These are phyloP conservation scores for Vitis amurensis DNA, from an alignment of 164 flowering plant genomes.

Conservation along the genomic window DNA sequence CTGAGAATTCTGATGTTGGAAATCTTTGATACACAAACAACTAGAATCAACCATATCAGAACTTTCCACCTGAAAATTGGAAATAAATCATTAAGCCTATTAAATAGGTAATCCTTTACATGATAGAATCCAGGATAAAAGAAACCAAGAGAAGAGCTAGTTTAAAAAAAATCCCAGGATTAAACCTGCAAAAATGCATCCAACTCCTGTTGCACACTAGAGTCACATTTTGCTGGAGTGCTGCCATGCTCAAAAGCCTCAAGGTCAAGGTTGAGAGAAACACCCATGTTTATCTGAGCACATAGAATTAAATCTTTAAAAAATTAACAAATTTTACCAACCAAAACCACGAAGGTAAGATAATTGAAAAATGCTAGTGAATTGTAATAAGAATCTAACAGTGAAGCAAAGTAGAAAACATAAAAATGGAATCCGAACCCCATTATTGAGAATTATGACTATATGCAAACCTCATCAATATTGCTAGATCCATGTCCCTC, in stretches of 20 bases:
- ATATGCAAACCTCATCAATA: conserved; percentile 13
- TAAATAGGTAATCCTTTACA: no score
- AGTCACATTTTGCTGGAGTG: background rate
- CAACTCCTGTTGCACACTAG: conserved; percentile 3
- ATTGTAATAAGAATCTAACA: background rate
- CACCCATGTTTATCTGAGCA: conserved; percentile 1
- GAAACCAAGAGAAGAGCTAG: no score
- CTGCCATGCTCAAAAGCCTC: background rate
- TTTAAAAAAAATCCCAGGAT: background rate
- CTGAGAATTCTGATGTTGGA: no score
- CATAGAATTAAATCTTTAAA: background rate
- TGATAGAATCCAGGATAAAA: no score
- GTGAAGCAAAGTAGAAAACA: background rate
- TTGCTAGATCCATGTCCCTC: background rate
- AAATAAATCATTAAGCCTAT: background rate
- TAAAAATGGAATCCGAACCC: background rate
- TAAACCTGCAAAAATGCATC: conserved; percentile 6
- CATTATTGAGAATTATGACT: background rate
- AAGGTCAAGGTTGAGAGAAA: background rate
- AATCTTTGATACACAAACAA: no score
- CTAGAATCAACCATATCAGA: background rate
- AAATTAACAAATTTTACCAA: background rate
- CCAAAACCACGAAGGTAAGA: background rate
- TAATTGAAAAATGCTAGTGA: background rate
- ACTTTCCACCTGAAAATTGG: conserved; percentile 2